Conservation (phyloP, 495 filamentous ascomycete species). For the Aspergillus panamensis region DNA sequence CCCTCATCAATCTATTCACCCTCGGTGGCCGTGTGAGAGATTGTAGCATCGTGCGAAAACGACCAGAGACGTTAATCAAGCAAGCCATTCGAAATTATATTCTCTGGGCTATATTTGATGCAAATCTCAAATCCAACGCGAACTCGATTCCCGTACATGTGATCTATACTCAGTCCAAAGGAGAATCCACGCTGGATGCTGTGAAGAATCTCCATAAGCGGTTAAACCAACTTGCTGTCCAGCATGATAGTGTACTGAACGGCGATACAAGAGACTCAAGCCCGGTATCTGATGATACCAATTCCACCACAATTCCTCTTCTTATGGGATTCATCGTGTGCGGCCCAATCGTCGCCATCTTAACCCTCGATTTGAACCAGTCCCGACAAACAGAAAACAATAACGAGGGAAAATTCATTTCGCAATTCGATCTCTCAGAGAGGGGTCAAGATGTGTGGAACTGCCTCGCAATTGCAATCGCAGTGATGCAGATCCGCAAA, state of each 20-base stretch:
- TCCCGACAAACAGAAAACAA: slow-evolving; percentile 12
- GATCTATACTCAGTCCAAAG: slow-evolving; percentile 29
- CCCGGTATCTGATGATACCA: too few relatives aligned
- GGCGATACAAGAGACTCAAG: too few relatives aligned
- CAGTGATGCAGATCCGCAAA: slow-evolving; percentile 36
- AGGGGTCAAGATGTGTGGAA: slow-evolving; percentile 47
- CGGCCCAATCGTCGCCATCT: slow-evolving; percentile 40
- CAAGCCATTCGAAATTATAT: slow-evolving; percentile 36
- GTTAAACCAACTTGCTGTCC: slow-evolving; percentile 28
- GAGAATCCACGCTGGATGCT: slow-evolving; percentile 30
- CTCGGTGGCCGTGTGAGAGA: slow-evolving; percentile 43
- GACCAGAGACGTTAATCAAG: slow-evolving; percentile 32
- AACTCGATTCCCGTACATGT: slow-evolving; percentile 31
- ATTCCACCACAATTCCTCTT: slow-evolving; percentile 20
- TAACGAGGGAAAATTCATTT: slow-evolving; percentile 29
- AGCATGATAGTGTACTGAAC: slow-evolving; percentile 21
- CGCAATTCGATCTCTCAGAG: slow-evolving; percentile 39
- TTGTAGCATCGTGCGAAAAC: slow-evolving; percentile 23
- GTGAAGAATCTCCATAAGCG: slow-evolving; percentile 29
- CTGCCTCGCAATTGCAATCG: slow-evolving; percentile 42
- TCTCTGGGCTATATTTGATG: slow-evolving; percentile 44
- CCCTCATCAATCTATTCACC: slow-evolving; percentile 35
- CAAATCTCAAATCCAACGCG: slow-evolving; percentile 21
- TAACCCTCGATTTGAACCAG: slow-evolving; percentile 36
- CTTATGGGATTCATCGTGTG: slow-evolving; percentile 42